Evolutionary conservation across 2,329 filamentous ascomycete species (phyloP).

Genomic region (Exophiala sp.): DNA sequence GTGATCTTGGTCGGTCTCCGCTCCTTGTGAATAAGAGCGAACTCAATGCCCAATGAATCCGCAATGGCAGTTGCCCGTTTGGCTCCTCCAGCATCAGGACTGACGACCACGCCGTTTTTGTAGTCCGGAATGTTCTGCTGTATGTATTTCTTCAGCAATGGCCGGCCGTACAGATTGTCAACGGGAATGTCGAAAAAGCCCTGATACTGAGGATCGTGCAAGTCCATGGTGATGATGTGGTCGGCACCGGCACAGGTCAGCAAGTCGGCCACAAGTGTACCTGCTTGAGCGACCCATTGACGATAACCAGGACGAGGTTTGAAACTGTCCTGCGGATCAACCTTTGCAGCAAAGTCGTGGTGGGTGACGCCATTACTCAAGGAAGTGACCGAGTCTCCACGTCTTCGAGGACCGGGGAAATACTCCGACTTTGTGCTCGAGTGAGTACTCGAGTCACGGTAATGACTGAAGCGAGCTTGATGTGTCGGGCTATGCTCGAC

Average conservation of each 20-base stretch:
- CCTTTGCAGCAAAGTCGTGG: constrained; percentile 46
- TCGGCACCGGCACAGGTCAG: constrained; percentile 93
- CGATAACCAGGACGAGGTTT: constrained; percentile 89
- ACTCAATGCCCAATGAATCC: constrained; percentile 86
- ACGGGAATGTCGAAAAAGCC: constrained; percentile 99
- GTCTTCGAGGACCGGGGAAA: constrained; percentile 30
- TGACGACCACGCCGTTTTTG: constrained; percentile 84
- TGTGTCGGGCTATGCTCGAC: constrained; percentile 43
- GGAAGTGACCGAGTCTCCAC: constrained; percentile 23
- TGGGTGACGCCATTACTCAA: constrained; percentile 49
- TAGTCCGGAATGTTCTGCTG: constrained; percentile 78
- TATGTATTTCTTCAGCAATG: constrained; percentile 57
- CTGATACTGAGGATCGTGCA: constrained; percentile 94
- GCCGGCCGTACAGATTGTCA: constrained; percentile 79
- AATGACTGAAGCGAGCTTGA: constrained; percentile 38
- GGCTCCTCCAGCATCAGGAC: constrained; percentile 90
- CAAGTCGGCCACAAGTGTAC: constrained; percentile 88
- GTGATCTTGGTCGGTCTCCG: constrained; percentile 81
- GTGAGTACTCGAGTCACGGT: constrained; percentile 34
- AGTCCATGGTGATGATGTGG: constrained; percentile 95
- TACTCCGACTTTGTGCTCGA: constrained; percentile 34
- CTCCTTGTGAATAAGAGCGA: constrained; percentile 98
- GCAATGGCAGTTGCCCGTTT: constrained; percentile 95
- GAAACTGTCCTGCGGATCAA: constrained; percentile 51
- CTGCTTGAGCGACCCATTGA: constrained; percentile 97